Conservation (phyloP, 805 yeast genomes). For the Yueomyces sinensis region DNA sequence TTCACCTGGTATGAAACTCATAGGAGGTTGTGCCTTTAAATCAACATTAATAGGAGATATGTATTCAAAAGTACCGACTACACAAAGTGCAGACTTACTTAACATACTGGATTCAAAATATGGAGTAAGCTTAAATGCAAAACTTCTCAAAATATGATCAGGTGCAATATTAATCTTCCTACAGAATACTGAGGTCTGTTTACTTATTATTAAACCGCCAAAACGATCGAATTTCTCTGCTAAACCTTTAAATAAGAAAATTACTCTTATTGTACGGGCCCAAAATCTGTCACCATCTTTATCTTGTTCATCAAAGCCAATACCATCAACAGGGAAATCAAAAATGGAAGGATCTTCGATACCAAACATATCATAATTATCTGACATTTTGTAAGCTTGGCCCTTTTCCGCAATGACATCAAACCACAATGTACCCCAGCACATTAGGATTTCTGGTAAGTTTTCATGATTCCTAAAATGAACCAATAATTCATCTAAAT, state of each 20-base stretch:
- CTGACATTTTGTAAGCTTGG: conserved; percentile 8
- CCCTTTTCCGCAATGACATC: conserved; percentile 13
- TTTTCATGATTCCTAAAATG: conserved; percentile 46
- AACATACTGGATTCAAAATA: neutral
- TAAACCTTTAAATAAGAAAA: conserved; percentile 19
- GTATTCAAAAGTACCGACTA: conserved; percentile 10
- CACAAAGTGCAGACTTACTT: neutral
- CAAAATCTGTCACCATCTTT: conserved; percentile 23
- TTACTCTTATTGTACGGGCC: conserved; percentile 20
- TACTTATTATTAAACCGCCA: conserved; percentile 8
- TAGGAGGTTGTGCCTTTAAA: conserved; percentile 10
- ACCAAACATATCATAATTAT: conserved; percentile 39
- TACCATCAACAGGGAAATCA: conserved; percentile 58
- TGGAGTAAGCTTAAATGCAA: conserved; percentile 1
- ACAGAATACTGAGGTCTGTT: conserved; percentile 6
- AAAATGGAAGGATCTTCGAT: conserved; percentile 39
- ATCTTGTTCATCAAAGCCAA: conserved; percentile 28
- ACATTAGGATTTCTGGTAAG: conserved; percentile 67
- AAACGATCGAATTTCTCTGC: conserved; percentile 10
- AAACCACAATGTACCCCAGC: conserved; percentile 79
- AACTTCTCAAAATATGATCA: neutral
- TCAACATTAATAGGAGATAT: conserved; percentile 12
- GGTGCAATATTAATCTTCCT: conserved; percentile 1
- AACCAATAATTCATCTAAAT: conserved; percentile 30
- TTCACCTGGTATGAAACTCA: conserved; percentile 16